These are phyloP conservation scores for Handroanthus guayacan DNA, from an alignment of 257 asterid species.

Conservation along the genomic window DNA sequence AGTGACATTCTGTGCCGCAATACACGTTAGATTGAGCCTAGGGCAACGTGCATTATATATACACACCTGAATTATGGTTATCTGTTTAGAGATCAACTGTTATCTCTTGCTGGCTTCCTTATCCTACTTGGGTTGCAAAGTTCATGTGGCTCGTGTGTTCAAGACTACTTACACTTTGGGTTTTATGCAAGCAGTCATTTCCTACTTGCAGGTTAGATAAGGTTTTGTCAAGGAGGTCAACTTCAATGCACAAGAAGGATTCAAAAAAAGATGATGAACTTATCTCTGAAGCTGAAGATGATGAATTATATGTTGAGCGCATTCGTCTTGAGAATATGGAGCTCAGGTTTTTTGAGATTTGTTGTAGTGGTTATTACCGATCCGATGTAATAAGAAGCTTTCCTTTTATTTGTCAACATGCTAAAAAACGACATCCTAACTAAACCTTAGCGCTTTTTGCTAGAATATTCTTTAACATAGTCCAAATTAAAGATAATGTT, in stretches of 20 bases:
- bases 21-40: slow-evolving; percentile 21
- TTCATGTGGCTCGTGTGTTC: slow-evolving; percentile 22
- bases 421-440: slow-evolving; percentile 16
- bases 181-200: slow-evolving; percentile 31
- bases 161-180: slow-evolving; percentile 2
- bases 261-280: slow-evolving; percentile 60
- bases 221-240: slow-evolving; percentile 67
- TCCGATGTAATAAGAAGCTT: neutral
- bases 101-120: slow-evolving; percentile 27
- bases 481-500: slow-evolving; percentile 3
- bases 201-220: slow-evolving; percentile 61
- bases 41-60: slow-evolving; percentile 19
- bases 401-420: slow-evolving; percentile 27
- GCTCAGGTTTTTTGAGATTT: slow-evolving; percentile 62
- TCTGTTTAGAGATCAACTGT: slow-evolving; percentile 27
- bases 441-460: slow-evolving; percentile 11
- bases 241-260: slow-evolving; percentile 45
- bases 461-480: neutral
- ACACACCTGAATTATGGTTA: slow-evolving; percentile 12
- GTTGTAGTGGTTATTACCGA: slow-evolving; percentile 24
- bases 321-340: slow-evolving; percentile 90
- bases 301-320: slow-evolving; percentile 80
- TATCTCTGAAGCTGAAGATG: slow-evolving; percentile 51
- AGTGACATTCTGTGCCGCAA: slow-evolving; percentile 30
- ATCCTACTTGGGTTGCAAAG: slow-evolving; percentile 17